Evolutionary conservation across 495 filamentous ascomycete species (phyloP), one percentile per base, ranked within the genome.

Genomic region (Hyaloscypha finlandica): DNA sequence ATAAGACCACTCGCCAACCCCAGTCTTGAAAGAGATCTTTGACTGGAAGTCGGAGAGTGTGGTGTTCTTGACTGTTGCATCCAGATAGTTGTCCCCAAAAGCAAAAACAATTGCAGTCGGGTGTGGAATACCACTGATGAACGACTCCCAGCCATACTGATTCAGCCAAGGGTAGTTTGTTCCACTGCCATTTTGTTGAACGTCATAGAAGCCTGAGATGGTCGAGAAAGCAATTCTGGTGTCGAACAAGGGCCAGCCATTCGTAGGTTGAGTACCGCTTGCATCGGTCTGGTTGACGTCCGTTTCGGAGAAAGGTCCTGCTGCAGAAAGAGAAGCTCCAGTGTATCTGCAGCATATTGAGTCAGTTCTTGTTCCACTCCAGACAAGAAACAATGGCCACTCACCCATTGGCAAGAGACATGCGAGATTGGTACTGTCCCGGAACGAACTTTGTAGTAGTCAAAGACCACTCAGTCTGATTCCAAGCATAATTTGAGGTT

Each of bases 201-300:
- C 74, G 67, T 92, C 83, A 66, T 83, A 93, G 75, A 94, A 94
- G 0, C 91, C 91, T 48, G 86, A 83, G 63, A 94, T 85, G 0
- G 90, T 92, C 4, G 88, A 86, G 74, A 94, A 92, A 2, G 88
- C 84, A 71, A 91, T 88, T 16, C 91, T 80, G 8, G 81, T 73
- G 55, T 87, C 80, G 76, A 86, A 91, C 19, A 93, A 75, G 8
- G 91, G 91, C 91, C 91, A 94, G 6, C 90, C 91, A 69, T 86
- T 90, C 73, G 88, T 87, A 31, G 83, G 83, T 62, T 84, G 81
- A 19, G 57, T 61, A 6, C 71, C 74, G 58, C 8, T 61, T 25
- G 74, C 37, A 55, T 75, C 69, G 12, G 70, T 75, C 54, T 74
- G 66, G 54, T 74, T 75, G 22, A 67, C 65, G 64, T 91, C 89